Conservation (phyloP, 352 stramenopile genomes). For the Phytophthora tubulina region DNA sequence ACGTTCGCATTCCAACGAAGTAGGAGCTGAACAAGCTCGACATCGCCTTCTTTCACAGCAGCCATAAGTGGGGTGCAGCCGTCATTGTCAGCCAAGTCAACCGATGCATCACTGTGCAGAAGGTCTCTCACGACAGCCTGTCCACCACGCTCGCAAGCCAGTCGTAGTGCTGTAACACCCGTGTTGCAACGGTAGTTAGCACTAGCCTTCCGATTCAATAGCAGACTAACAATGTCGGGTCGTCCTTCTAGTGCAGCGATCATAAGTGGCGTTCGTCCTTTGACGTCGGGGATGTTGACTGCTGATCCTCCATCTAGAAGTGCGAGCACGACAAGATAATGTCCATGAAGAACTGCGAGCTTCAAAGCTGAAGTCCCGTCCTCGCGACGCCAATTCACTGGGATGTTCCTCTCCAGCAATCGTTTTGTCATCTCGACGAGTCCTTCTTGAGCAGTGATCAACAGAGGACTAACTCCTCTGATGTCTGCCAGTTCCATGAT, state of each 20-base stretch:
- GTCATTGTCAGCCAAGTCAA: constrained; percentile 31
- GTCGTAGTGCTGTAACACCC: constrained; percentile 31
- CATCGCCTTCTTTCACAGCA: constrained; percentile 25
- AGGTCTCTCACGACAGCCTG: constrained; percentile 27
- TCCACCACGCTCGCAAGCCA: constrained; percentile 31
- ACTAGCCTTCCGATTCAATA: constrained; percentile 31
- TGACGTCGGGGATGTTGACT: constrained; percentile 22
- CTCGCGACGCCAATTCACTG: constrained; percentile 25
- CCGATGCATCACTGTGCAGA: constrained; percentile 23
- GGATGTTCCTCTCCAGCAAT: constrained; percentile 34
- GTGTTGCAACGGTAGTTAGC: constrained; percentile 27
- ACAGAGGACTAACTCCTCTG: constrained; percentile 35
- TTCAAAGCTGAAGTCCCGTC: constrained; percentile 32
- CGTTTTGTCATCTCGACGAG: constrained; percentile 24
- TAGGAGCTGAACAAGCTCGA: constrained; percentile 28
- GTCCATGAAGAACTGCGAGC: constrained; percentile 31
- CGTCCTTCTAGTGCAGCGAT: constrained; percentile 19
- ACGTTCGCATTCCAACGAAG: constrained; percentile 33
- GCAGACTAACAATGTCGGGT: constrained; percentile 26
- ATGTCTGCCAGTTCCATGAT: constrained; percentile 22
- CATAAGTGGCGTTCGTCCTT: constrained; percentile 34
- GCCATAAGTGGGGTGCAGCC: constrained; percentile 45
- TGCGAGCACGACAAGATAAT: constrained; percentile 21
- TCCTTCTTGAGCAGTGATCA: constrained; percentile 37
- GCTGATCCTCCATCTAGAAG: constrained; percentile 37